phyloP scores from a whole-genome alignment of 1,284 basidiomycete genomes.

The Neolentinus lepideus region DNA sequence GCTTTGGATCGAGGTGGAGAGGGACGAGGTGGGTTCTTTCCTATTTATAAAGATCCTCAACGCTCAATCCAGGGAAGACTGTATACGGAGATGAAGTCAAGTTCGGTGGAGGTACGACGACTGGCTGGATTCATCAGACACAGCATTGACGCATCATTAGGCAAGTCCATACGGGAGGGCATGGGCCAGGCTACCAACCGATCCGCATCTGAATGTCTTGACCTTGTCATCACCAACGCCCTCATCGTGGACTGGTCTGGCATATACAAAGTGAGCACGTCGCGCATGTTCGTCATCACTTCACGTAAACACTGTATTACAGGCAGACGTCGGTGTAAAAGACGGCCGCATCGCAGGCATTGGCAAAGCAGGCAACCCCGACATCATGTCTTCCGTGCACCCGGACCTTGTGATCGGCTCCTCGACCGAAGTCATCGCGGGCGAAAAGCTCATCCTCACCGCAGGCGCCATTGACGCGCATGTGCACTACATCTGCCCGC shows the following conservation, averaged over 20 bases:
- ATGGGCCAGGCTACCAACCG: slow-evolving; percentile 90
- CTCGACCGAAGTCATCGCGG: slow-evolving; percentile 91
- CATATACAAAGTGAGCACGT: slow-evolving; percentile 74
- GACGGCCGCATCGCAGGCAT: slow-evolving; percentile 81
- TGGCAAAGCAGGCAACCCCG: slow-evolving; percentile 97
- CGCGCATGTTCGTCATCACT: neutral
- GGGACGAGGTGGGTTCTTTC: slow-evolving; percentile 76
- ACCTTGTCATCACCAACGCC: slow-evolving; percentile 93
- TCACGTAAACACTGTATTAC: slow-evolving; percentile 6
- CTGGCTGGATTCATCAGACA: neutral
- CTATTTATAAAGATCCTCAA: no score
- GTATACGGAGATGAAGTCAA: slow-evolving; percentile 94
- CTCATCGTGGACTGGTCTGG: slow-evolving; percentile 94
- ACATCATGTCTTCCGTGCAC: slow-evolving; percentile 83
- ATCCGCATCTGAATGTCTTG: slow-evolving; percentile 65
- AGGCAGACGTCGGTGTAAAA: slow-evolving; percentile 98
- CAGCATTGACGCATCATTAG: slow-evolving; percentile 28
- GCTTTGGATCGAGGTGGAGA: slow-evolving; percentile 92
- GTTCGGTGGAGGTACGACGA: slow-evolving; percentile 80
- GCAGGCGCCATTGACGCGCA: slow-evolving; percentile 94
- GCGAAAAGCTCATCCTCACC: slow-evolving; percentile 90
- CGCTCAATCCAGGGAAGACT: no score
- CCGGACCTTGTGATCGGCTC: slow-evolving; percentile 77
- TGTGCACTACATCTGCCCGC: slow-evolving; percentile 91
- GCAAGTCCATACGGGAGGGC: slow-evolving; percentile 91